Evolutionary conservation across 1,139 yeast species (phyloP), one percentile per base, ranked within the genome.

Genomic region (Geotrichum histeridarum): DNA sequence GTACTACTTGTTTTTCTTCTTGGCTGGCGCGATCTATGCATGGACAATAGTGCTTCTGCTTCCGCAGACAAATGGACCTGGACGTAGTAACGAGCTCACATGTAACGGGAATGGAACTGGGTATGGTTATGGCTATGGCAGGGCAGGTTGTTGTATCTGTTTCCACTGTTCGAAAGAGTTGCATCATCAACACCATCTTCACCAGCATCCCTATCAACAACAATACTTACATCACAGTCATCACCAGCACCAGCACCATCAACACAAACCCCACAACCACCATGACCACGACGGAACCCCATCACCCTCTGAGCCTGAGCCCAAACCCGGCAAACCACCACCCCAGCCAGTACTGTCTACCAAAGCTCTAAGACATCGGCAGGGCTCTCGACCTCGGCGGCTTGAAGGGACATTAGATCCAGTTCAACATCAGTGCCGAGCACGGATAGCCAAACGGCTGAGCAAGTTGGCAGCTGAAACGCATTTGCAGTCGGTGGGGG

Each of bases 41-140:
- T 45, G 48, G 48, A 45, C 48, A 1, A 35, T 45, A 18, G 48
- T 32, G 36, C 17, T 15, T 18, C 39, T 44, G 4, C n/a, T 44
- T 15, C 32, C 31, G 14, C 38, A 7, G 32, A 8, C 4, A 12
- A n/a, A n/a, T n/a, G n/a, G n/a, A n/a, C n/a, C n/a, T n/a, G n/a
- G n/a, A n/a, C n/a, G n/a, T n/a, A n/a, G n/a, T n/a, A n/a, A n/a
- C n/a, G n/a, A n/a, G n/a, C n/a, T n/a, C n/a, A n/a, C n/a, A n/a
- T n/a, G n/a, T n/a, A 30, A 14, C 6, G 31, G 17, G 7, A 30
- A 7, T 9, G 37, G 37, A 14, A 5, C 42, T 14, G 9, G 42
- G 27, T 17, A 14, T 15, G 8, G 8, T 7, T 38, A 12, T 17
- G 42, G 35, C 9, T 32, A 8, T 33, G 37, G 37, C 12, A 33